These are phyloP conservation scores for Camellia sinensis DNA, from an alignment of 148 eudicot genomes.

Conservation along the genomic window DNA sequence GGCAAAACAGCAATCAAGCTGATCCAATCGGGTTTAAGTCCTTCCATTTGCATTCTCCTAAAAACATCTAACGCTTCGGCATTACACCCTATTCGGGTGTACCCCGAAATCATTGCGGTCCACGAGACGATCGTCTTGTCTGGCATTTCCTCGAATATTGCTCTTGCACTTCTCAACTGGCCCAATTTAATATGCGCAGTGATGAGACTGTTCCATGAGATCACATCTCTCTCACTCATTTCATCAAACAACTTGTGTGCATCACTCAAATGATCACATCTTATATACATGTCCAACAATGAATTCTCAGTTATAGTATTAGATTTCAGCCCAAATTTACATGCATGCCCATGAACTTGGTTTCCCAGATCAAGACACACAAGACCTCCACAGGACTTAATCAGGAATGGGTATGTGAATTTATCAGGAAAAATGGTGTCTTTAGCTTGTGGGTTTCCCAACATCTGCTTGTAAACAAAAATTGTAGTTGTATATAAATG, in stretches of 20 bases:
- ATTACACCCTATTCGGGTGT: slow-evolving; percentile 23
- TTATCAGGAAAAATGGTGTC: slow-evolving; percentile 22
- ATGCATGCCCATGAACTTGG: slow-evolving; percentile 27
- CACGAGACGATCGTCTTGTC: slow-evolving; percentile 33
- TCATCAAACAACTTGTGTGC: slow-evolving; percentile 29
- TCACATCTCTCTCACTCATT: slow-evolving; percentile 25
- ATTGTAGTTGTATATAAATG: slow-evolving; percentile 11
- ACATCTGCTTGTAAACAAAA: slow-evolving; percentile 22
- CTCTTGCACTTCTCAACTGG: slow-evolving; percentile 25
- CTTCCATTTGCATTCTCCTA: slow-evolving; percentile 30
- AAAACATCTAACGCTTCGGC: slow-evolving; percentile 29
- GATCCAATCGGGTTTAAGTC: slow-evolving; percentile 30
- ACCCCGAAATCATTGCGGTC: slow-evolving; percentile 38
- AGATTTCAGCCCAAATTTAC: slow-evolving; percentile 18
- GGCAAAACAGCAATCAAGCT: slow-evolving; percentile 33
- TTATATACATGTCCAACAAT: slow-evolving; percentile 25
- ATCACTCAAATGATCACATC: slow-evolving; percentile 16
- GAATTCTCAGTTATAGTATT: slow-evolving; percentile 18
- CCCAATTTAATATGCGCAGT: slow-evolving; percentile 30
- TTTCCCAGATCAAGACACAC: slow-evolving; percentile 21
- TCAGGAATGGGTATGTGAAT: slow-evolving; percentile 30
- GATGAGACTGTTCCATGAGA: slow-evolving; percentile 30
- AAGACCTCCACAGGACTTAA: slow-evolving; percentile 27
- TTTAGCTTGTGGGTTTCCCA: slow-evolving; percentile 11
- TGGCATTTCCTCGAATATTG: slow-evolving; percentile 33